Base-by-base conservation (phyloP, 441 rosid species). In the Pelargonium australe region DNA sequence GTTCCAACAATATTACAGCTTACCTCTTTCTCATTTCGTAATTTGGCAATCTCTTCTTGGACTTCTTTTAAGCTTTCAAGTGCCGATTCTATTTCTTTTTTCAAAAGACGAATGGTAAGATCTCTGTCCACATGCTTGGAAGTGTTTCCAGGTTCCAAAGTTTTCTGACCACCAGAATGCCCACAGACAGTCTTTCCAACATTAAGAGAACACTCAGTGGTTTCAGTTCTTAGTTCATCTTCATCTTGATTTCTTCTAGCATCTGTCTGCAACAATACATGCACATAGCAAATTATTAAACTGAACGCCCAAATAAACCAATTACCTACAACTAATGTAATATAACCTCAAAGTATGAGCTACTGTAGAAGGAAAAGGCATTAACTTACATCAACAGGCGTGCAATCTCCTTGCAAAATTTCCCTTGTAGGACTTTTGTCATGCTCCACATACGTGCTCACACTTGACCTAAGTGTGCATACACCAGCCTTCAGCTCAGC, bases 41-140 rank as follows among this genome's bases (percentile, higher is more conserved):
- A 76, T 76, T 72, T 88, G 75, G 76, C 77, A 88, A 95, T 87
- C 80, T 90, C 95, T 80, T 75, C 70, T 75, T 85, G 87, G 74
- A 90, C 87, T 69, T 86, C 90, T 77, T 86, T 85, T 78, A 95
- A 81, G 80, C 93, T 86, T 78, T 75, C 80, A 70, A 92, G 83
- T 23, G 99, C 98, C 77, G 85, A 86, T 80, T 85, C 93, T 71
- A 90, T 78, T 85, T 92, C 99, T 80, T 75, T 78, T 83, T 79
- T 92, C 72, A 95, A 81, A 81, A 90, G 87, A 73, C 79, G 70
- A 77, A 89, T 73, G 65, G 91, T 83, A 68, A 75, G 67, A 70
- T 86, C 89, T 81, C 89, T 88, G 73, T 78, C 80, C 68, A 70
- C 65, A 72, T 79, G 72, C 64, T 77, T 78, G 73, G 73, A 72